Conservation (phyloP, 495 filamentous ascomycete species). For the Lepidopterella palustris region DNA sequence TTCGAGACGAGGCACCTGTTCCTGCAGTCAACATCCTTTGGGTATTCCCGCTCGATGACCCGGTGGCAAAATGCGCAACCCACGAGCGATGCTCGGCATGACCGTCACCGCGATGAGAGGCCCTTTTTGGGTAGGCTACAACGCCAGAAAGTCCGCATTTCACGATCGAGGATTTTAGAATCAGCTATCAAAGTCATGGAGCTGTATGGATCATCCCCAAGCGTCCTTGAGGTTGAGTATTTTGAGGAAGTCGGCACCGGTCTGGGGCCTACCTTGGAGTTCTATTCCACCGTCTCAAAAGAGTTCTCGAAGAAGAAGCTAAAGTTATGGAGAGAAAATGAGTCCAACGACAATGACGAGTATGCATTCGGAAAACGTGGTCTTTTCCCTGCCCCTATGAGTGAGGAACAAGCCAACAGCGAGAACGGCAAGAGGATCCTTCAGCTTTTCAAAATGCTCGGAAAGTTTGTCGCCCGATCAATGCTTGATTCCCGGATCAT, state of each 20-base stretch:
- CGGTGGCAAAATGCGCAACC: constrained; percentile 92
- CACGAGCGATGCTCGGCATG: constrained; percentile 67
- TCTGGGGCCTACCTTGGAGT: constrained; percentile 92
- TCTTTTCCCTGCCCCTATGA: constrained; percentile 90
- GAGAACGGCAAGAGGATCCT: constrained; percentile 78
- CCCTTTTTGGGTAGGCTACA: constrained; percentile 91
- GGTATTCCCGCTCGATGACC: constrained; percentile 95
- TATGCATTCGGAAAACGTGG: constrained; percentile 82
- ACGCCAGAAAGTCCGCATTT: constrained; percentile 96
- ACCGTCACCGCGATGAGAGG: constrained; percentile 78
- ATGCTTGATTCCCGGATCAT: constrained; percentile 99
- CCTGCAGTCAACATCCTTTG: constrained; percentile 95
- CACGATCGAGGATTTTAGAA: constrained; percentile 83
- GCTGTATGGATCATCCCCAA: constrained; percentile 90
- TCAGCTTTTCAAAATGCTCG: constrained; percentile 85
- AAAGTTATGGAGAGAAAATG: constrained; percentile 91
- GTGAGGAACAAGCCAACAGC: constrained; percentile 62
- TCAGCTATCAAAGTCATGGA: constrained; percentile 99
- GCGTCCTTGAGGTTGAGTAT: constrained; percentile 95
- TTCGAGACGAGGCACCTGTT: constrained; percentile 98
- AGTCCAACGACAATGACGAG: constrained; percentile 66
- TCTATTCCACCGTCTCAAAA: constrained; percentile 96
- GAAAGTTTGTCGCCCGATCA: constrained; percentile 94
- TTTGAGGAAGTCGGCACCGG: constrained; percentile 98
- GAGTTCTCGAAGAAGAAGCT: constrained; percentile 96